A percentile compares a stretch with the other conserved stretches of the same genome.
phyloP scores from a whole-genome alignment of 805 yeast species.

The Yarrowia osloensis region DNA sequence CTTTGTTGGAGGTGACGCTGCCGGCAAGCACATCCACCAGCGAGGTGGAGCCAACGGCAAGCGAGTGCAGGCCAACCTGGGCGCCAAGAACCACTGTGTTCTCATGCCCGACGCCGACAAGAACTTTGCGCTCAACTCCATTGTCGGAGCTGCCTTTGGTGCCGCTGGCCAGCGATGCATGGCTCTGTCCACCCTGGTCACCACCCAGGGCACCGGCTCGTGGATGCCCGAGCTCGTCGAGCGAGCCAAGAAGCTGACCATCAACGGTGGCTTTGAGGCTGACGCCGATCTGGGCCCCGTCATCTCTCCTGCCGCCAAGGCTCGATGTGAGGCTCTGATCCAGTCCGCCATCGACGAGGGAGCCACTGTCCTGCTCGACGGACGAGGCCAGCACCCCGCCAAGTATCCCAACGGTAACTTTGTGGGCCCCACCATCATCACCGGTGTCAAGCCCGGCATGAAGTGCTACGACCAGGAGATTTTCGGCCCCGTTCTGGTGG shows the following conservation, averaged over 20 bases:
- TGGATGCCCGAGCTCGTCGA: slow-evolving; percentile 64
- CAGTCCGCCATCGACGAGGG: slow-evolving; percentile 61
- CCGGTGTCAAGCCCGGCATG: slow-evolving; percentile 66
- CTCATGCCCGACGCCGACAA: slow-evolving; percentile 73
- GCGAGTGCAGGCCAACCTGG: slow-evolving; percentile 75
- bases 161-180: slow-evolving; percentile 86
- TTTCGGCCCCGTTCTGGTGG: slow-evolving; percentile 72
- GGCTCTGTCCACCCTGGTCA: slow-evolving; percentile 72
- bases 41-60: slow-evolving; percentile 68
- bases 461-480: slow-evolving; percentile 72
- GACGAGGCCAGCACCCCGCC: slow-evolving; percentile 53
- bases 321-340: slow-evolving; percentile 58
- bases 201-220: slow-evolving; percentile 65
- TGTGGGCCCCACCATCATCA: slow-evolving; percentile 68
- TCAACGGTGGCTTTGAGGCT: slow-evolving; percentile 66
- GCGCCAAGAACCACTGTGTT: slow-evolving; percentile 77
- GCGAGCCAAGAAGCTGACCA: slow-evolving; percentile 58
- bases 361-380: slow-evolving; percentile 64
- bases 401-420: slow-evolving; percentile 65
- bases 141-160: slow-evolving; percentile 76
- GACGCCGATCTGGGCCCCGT: slow-evolving; percentile 73
- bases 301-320: slow-evolving; percentile 59
- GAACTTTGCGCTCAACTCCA: slow-evolving; percentile 60
- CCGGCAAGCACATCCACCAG: slow-evolving; percentile 71
- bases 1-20: slow-evolving; percentile 77